Evolutionary conservation across 164 flowering plant species (phyloP), one percentile per base, ranked within the genome.

Genomic region (Platanus orientalis): DNA sequence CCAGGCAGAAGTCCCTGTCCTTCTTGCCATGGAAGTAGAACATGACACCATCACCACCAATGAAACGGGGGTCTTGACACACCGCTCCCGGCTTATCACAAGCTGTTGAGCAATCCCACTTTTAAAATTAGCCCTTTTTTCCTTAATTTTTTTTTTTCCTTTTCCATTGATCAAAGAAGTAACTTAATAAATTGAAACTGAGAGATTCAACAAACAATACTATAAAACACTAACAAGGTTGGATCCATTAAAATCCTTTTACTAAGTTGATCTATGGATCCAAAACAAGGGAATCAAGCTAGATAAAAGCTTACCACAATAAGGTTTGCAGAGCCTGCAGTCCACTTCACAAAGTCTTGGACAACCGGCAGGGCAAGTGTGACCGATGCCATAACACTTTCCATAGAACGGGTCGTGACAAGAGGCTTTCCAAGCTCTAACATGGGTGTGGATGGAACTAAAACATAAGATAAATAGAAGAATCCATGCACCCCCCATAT

Each of bases 11-110:
- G 32, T 76, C 71, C 1, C 40, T 20, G 61, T 76, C 71, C 48
- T 69, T 76, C 21, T 58, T 40, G 51, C 79, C 76, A 17, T 76
- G 79, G n/a, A n/a, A n/a, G n/a, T n/a, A n/a, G n/a, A n/a, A n/a
- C n/a, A n/a, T n/a, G n/a, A n/a, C n/a, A n/a, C 76, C 79, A 29
- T 76, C 76, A 2, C 71, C 79, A 3, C 79, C 79, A 4, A 76
- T 61, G 42, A 76, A 76, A 0, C 76, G 54, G 3, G 79, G 79
- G 51, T 76, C 76, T 26, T 63, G 64, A 54, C 74, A 74, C 23
- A 74, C 71, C 0, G 71, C 71, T 4, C 77, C 71, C 4, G 74
- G 77, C 23, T 4, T 27, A 54, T 66, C 39, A 47, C 77, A 74
- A 17, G 16, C 77, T 74, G 63, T n/a, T n/a, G n/a, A n/a, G n/a